Evolutionary conservation across 352 stramenopile genomes (phyloP), one percentile per base, ranked within the genome.

Genomic region (Pythium aristosporum): DNA sequence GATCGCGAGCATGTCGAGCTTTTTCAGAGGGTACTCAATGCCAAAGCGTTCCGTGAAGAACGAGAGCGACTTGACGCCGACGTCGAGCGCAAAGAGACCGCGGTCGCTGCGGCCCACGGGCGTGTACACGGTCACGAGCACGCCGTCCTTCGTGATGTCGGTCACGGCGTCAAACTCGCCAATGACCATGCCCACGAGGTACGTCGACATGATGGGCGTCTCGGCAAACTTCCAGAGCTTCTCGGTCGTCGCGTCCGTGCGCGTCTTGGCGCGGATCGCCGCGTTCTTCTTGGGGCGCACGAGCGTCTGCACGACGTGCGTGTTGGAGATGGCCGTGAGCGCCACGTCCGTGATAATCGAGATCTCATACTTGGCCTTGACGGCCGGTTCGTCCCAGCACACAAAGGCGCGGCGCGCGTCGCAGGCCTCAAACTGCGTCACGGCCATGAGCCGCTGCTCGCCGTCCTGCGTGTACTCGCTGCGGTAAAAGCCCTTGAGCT

Each of bases 1-100:
- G 63, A 98, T 97, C 34, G 89, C 87, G 18, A 99, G 82, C 94
- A 99, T 98, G 74, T 99, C 97, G 64, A 99, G 77, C 79, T 99
- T 99, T 44, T 98, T 97, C 15, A 99, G 72, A n/a, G 97, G 97
- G 78, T 99, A 99, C 7, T 79, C 72, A 32, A 92, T 87, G n/a
- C 76, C 79, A 70, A 94, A 92, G 42, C 73, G 77, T 44, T 80
- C 67, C 0, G 78, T 79, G 65, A 94, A 92, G 57, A 92, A 94
- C 54, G 73, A 82, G 7, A 94, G 67, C 52, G 77, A 79, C 49
- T 86, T 73, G 6, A 73, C 80, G 2, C 74, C 82, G 15, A 89
- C 79, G 53, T 79, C 62, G 12, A 99, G 82, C 18, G 96, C 93
- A 74, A 98, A 99, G 6, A 85, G 67, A 3, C 96, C 97, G 42